Conservation (phyloP, 257 asterid species). For the Solanum pimpinellifolium region DNA sequence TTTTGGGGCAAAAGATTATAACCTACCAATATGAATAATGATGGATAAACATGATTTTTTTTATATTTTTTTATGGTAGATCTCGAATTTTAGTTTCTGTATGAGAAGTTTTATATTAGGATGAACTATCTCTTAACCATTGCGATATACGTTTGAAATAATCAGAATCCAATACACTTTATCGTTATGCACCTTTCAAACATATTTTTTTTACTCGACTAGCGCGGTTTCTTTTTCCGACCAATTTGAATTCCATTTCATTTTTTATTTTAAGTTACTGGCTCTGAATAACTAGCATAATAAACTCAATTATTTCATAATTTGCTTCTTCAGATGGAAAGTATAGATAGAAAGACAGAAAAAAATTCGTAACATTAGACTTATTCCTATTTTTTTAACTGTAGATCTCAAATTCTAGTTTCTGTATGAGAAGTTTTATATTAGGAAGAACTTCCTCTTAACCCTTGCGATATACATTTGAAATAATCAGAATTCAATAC, state of each 20-base stretch:
- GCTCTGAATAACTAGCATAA: neutral
- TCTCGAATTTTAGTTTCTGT: neutral
- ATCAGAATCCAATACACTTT: neutral
- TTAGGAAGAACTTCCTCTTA: neutral
- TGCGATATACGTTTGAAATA: neutral
- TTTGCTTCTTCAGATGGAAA: neutral
- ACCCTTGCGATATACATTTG: neutral
- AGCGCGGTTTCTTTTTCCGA: rapidly evolving
- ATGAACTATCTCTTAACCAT: neutral
- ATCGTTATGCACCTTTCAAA: too few species aligned
- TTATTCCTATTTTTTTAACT: rapidly evolving
- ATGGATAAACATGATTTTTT: neutral
- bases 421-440: neutral
- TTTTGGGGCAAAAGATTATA: neutral
- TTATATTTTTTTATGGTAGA: rapidly evolving
- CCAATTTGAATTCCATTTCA: too few species aligned
- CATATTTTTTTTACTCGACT: too few species aligned
- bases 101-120: neutral
- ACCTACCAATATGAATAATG: neutral
- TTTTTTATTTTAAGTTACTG: rapidly evolving
- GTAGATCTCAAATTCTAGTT: neutral
- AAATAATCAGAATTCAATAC: neutral
- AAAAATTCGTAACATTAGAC: too few species aligned
- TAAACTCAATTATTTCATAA: neutral
- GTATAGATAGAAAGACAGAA: neutral